Base-by-base conservation (phyloP, 495 filamentous ascomycete species). In the Usnea hakonensis region DNA sequence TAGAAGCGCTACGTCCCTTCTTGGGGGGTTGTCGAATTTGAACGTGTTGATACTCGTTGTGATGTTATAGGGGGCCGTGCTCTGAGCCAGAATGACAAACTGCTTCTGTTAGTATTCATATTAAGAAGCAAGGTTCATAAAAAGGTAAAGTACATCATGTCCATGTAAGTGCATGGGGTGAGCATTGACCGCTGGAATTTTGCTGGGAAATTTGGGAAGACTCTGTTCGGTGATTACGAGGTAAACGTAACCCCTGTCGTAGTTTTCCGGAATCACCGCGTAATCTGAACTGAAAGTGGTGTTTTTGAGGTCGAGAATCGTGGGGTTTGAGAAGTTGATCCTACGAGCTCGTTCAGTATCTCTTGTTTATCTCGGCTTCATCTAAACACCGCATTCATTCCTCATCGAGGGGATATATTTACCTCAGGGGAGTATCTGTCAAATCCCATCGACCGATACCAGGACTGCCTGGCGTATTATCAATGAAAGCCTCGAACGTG, bases 1-100 rank as follows among this genome's bases (percentile, higher is more conserved):
- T 0, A 86, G 67, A 64, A 81, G 69, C 4, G 79, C 81, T 8
- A 79, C 77, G 61, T 85, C 82, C 26, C 82, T 75, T 23, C 82
- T 75, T 9, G 78, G 73, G 8, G 82, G 79, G 58, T 83, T 82
- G n/a, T 58, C 48, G 41, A 74, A 68, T 28, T 77, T 76, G 33
- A 82, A 61, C 30, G 65, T 62, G 6, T 17, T 37, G 21, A 43
- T 37, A n/a, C 57, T 61, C 6, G 63, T 28, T 17, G 48, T 57
- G 6, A 64, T 63, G 53, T 65, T 56, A 56, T 65, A 74, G 5
- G 59, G 37, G 1, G 28, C 57, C 19, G 36, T 55, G 3, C 60
- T 62, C 52, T 74, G 67, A 1, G 68, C 69, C 1, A 76, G 64
- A 36, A 74, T 63, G 21, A 46, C 65, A 57, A 77, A 75, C n/a